A percentile compares a stretch with the other conserved stretches of the same genome.
phyloP scores from a whole-genome alignment of 2,329 filamentous ascomycete species.

The Neofusicoccum cordaticola region DNA sequence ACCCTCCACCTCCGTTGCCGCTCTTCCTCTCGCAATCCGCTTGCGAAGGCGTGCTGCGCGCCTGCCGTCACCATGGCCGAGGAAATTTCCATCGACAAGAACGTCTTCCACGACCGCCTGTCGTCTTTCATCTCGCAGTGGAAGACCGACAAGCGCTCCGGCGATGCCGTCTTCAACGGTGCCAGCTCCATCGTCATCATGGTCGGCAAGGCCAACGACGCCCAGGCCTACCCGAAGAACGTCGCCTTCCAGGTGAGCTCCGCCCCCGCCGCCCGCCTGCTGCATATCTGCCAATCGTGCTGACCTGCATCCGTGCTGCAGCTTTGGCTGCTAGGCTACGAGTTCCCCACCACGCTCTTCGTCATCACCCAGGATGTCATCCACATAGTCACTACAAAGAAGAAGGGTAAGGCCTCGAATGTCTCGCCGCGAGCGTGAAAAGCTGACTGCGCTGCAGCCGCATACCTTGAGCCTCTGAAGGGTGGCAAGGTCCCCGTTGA shows the following conservation, averaged over 20 bases:
- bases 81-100: constrained; percentile 91
- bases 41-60: constrained; percentile 22
- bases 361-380: constrained; percentile 84
- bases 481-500: constrained; percentile 90
- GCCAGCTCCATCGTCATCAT: constrained; percentile 82
- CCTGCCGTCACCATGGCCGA: constrained; percentile 52
- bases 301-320: constrained; percentile 41
- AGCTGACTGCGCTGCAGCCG: constrained; percentile 59
- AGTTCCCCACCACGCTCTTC: constrained; percentile 94
- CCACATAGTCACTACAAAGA: constrained; percentile 91
- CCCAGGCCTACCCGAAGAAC: constrained; percentile 86
- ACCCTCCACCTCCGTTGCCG: constrained; percentile 19
- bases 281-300: not conserved
- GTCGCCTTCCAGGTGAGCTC: constrained; percentile 86
- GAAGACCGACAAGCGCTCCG: constrained; percentile 92
- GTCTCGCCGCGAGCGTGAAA: constrained; percentile 21
- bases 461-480: constrained; percentile 88
- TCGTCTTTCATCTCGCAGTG: constrained; percentile 83
- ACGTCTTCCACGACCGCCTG: constrained; percentile 89
- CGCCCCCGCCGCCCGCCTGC: constrained; percentile 17
- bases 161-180: constrained; percentile 80
- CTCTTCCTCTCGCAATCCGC: constrained; percentile 19
- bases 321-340: constrained; percentile 98
- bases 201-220: constrained; percentile 93
- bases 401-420: constrained; percentile 69